A percentile compares a stretch with the other conserved stretches of the same genome.
Conservation (phyloP, 2,329 filamentous ascomycete genomes). For the Colletotrichum abscissum region DNA sequence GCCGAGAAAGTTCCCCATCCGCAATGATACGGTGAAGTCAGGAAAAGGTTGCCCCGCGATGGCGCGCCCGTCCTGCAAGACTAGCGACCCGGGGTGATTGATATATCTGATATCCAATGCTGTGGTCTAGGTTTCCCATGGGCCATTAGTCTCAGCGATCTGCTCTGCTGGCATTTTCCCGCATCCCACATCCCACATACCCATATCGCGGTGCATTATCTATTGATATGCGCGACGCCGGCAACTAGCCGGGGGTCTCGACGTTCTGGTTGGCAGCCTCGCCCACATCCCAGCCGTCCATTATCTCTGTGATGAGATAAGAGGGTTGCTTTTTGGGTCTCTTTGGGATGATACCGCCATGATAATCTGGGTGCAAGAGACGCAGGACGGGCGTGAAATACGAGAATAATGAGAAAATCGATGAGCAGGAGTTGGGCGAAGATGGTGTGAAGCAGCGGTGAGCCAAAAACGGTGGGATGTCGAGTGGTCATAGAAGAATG, state of each 20-base stretch:
- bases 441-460: conserved; percentile 30
- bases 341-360: conserved; percentile 9
- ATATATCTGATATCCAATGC: neutral
- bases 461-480: neutral
- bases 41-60: conserved; percentile 6
- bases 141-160: neutral
- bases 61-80: neutral
- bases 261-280: conserved; percentile 19
- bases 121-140: neutral
- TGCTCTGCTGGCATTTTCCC: neutral
- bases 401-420: neutral
- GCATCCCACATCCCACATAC: neutral
- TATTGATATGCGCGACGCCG: conserved; percentile 31
- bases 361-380: neutral
- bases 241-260: conserved; percentile 14
- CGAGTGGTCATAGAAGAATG: neutral
- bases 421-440: conserved; percentile 4
- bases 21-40: neutral
- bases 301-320: conserved; percentile 24
- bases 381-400: neutral
- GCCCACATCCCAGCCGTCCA: conserved; percentile 7
- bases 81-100: neutral
- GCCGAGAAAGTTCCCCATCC: conserved; percentile 11
- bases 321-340: conserved; percentile 30
- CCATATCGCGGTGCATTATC: conserved; percentile 32